phyloP scores from a whole-genome alignment of 495 filamentous ascomycete genomes.

The Articulospora tetracladia region DNA sequence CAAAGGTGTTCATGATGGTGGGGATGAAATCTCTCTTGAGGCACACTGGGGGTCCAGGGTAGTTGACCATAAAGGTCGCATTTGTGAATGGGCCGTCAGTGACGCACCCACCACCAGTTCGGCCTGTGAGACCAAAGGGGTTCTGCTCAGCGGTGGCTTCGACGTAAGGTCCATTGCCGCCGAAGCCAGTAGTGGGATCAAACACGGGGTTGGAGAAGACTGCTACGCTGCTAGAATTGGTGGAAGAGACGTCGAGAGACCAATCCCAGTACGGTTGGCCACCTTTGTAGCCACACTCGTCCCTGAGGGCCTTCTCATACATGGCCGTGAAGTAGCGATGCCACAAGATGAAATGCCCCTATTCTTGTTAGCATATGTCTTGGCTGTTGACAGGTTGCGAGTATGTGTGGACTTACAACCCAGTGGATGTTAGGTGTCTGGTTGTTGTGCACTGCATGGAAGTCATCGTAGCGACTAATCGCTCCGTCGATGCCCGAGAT shows the following conservation, averaged over 20 bases:
- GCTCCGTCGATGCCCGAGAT: slow-evolving; percentile 33
- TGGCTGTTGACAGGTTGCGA: not conserved
- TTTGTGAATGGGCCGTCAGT: slow-evolving; percentile 52
- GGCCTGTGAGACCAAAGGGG: slow-evolving; percentile 27
- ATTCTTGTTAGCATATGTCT: slow-evolving; percentile 12
- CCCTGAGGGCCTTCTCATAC: slow-evolving; percentile 65
- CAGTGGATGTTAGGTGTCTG: slow-evolving; percentile 60
- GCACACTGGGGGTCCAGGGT: not conserved
- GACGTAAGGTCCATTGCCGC: slow-evolving; percentile 56
- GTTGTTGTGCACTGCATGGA: slow-evolving; percentile 59
- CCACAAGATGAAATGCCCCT: slow-evolving; percentile 62
- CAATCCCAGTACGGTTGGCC: slow-evolving; percentile 45
- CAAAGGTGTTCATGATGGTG: not conserved
- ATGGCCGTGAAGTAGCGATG: slow-evolving; percentile 63
- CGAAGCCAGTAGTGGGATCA: slow-evolving; percentile 35
- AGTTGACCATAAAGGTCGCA: not conserved
- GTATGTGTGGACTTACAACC: slow-evolving; percentile 26
- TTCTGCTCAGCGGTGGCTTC: slow-evolving; percentile 30
- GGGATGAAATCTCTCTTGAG: not conserved
- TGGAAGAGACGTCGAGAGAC: slow-evolving; percentile 40
- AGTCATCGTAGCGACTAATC: slow-evolving; percentile 55
- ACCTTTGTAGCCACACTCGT: slow-evolving; percentile 71
- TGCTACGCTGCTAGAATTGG: slow-evolving; percentile 33
- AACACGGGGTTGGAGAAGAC: not conserved
- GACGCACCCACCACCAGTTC: slow-evolving; percentile 64